Evolutionary conservation across 1,284 basidiomycete genomes (phyloP).

Genomic region (Boletus hoseneyae): DNA sequence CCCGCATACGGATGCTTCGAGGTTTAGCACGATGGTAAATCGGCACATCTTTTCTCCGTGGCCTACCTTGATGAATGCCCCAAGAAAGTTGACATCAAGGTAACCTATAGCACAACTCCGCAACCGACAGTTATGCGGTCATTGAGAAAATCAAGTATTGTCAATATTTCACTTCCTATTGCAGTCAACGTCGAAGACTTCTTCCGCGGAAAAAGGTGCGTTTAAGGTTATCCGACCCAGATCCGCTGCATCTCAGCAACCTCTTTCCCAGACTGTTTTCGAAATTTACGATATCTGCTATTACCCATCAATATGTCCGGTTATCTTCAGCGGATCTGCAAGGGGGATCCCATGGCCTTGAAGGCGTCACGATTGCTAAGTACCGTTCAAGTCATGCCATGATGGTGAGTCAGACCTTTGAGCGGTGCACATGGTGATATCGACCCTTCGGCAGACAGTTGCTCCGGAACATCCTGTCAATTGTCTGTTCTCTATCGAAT

Average conservation of each 20-base stretch:
- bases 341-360: constrained; percentile 39
- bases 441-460: constrained; percentile 48
- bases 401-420: constrained; percentile 34
- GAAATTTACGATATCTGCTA: constrained; percentile 75
- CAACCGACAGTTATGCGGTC: constrained; percentile 53
- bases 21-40: constrained; percentile 53
- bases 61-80: constrained; percentile 5
- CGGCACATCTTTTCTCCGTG: background rate
- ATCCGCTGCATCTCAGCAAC: constrained; percentile 2
- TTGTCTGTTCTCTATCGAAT: constrained; percentile 71
- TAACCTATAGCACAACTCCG: constrained; percentile 57
- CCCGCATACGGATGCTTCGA: constrained; percentile 61
- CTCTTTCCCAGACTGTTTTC: constrained; percentile 60
- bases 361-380: constrained; percentile 49
- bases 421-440: background rate
- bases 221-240: background rate
- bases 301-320: constrained; percentile 67
- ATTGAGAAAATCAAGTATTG: constrained; percentile 48
- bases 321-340: constrained; percentile 57
- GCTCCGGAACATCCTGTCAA: constrained; percentile 66
- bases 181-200: constrained; percentile 85
- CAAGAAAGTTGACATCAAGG: constrained; percentile 60
- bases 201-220: constrained; percentile 67
- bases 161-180: constrained; percentile 69
- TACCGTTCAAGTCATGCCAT: constrained; percentile 42